Evolutionary conservation across 2,329 filamentous ascomycete species (phyloP), one percentile per base, ranked within the genome.

Genomic region (Cladosporium sp.): DNA sequence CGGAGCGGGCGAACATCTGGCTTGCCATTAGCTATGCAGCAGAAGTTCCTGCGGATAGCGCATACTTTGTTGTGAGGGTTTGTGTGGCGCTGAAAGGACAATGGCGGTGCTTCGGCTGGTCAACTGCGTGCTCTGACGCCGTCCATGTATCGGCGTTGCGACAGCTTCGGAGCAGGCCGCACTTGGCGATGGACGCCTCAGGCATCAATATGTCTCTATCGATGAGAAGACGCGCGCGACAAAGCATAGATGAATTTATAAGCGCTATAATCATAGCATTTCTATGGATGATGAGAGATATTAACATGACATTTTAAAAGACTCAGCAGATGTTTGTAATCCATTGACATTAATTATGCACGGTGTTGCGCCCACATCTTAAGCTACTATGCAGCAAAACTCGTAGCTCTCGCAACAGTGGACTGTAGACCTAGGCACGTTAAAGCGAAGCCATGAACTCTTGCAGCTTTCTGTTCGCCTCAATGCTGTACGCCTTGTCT

Each of bases 1-100:
- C 49, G 50, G 53, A 57, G 58, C 63, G 58, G 55, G 61, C 56
- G 56, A 67, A 61, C 65, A 67, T 67, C 63, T 66, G 56, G 32
- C 44, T 37, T 18, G 28, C n/a, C 32, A 42, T 52, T n/a, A 52
- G 48, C 11, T n/a, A 13, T 28, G 18, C 46, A n/a, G 43, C 22
- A 46, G 35, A 38, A 38, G n/a, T 14, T 38, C 13, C 31, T 13
- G 32, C 9, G 14, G 7, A 7, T 35, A 19, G 40, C 19, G 48
- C 40, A 31, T 50, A 50, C 48, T 50, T 43, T 50, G 40, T 43
- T 50, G 32, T 50, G 48, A 34, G 48, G 38, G 43, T 43, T 50
- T 35, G 32, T 50, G 48, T 40, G 43, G 16, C 11, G 11, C n/a
- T 34, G 40, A 50, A 19, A 43, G 48, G 48, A 19, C 13, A 50